phyloP scores from a whole-genome alignment of 2,329 filamentous ascomycete genomes.

The Verticillium zaregamsianum region DNA sequence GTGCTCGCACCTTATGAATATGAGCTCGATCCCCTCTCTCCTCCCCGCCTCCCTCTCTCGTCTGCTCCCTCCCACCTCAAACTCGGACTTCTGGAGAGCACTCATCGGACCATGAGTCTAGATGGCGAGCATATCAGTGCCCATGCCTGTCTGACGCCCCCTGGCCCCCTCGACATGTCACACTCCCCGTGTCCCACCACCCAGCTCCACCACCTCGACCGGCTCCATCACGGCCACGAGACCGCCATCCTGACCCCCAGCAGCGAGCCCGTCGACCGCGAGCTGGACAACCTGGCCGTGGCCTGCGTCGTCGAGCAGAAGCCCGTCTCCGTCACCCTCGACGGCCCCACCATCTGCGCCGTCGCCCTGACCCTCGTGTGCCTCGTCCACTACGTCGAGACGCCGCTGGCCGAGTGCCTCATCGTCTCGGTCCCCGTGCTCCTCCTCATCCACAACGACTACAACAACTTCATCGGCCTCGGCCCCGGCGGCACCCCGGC shows the following conservation, averaged over 20 bases:
- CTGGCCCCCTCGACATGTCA: slow-evolving; percentile 10
- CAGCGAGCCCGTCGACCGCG: slow-evolving; percentile 2
- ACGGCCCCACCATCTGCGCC: slow-evolving; percentile 43
- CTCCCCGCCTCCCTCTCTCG: background rate
- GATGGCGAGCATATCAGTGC: slow-evolving; percentile 14
- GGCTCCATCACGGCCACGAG: slow-evolving; percentile 4
- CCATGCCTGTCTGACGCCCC: slow-evolving; percentile 4
- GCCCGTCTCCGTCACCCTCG: slow-evolving; percentile 49
- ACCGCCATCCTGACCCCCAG: background rate
- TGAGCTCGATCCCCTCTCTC: background rate
- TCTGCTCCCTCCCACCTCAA: background rate
- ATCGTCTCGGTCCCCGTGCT: slow-evolving; percentile 44
- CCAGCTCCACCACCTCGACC: slow-evolving; percentile 3
- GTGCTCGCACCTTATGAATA: background rate
- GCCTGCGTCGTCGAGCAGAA: slow-evolving; percentile 36
- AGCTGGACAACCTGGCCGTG: slow-evolving; percentile 29
- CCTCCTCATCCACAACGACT: slow-evolving; percentile 63
- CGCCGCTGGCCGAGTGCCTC: slow-evolving; percentile 42
- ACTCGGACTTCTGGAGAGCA: background rate
- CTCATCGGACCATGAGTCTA: background rate
- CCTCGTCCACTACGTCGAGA: slow-evolving; percentile 47
- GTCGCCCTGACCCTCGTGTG: slow-evolving; percentile 42
- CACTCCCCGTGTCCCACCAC: slow-evolving; percentile 8
- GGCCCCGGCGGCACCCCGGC: slow-evolving; percentile 78
- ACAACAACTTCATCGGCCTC: slow-evolving; percentile 69